Base-by-base conservation (phyloP, 768 basidiomycete genomes). In the Lyophyllum atratum region DNA sequence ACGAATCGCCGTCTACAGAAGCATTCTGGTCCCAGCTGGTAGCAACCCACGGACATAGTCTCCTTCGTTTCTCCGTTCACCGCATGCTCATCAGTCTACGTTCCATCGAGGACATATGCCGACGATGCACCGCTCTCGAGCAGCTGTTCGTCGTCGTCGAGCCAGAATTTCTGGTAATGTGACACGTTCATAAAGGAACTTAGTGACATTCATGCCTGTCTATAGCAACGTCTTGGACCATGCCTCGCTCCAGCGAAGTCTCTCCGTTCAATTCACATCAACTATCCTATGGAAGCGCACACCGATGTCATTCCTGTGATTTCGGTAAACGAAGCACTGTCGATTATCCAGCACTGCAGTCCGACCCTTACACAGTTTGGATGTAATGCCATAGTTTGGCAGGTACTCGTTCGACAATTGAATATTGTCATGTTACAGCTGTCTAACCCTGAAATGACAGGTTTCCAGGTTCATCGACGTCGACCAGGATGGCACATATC, bases 381-480 rank as follows among this genome's bases (percentile, higher is more conserved):
- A 4, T 85, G 84, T 61, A 86, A 85, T 64, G 83, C 85, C 0
- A 75, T 74, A 34, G 89, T 89, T 1, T 90, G 87, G 85, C 81
- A 88, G 78, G 90, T 89, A 19, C 21, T 15, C 14, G 40, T 34
- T 49, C 21, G 37, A 22, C 42, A 45, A 47, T 37, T 40, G 25
- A 53, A 49, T 63, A 37, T 48, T 28, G 52, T 37, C 34, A n/a
- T 19, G 28, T 52, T 14, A 39, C 39, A 9, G 22, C 54, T 9
- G 19, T 52, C 12, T 50, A 19, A 47, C 46, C 4, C 26, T 28
- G 26, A 12, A 39, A 33, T 52, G 53, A 0, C 57, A 89, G 87
- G 77, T 89, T 33, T 71, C 75, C 52, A 74, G 81, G 37, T 63
- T 60, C 15, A 72, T 82, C 11, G 49, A 63, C 2, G 57, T 68